Conservation (phyloP, 768 basidiomycete species). For the Russula sp. region DNA sequence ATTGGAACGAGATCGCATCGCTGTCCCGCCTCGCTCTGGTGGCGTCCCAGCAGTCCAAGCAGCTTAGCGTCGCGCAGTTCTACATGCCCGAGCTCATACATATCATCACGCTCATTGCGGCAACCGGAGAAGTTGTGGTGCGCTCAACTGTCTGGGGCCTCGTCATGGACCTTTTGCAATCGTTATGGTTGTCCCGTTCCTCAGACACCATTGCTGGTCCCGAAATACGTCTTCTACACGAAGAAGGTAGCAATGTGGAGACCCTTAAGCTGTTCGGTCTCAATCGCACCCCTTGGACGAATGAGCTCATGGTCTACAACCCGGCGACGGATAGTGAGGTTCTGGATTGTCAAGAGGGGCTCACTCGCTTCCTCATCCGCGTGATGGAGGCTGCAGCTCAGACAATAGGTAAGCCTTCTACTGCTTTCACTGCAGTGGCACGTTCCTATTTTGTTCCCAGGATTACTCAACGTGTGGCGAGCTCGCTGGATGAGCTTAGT, state of each 20-base stretch:
- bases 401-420: slow-evolving; percentile 51
- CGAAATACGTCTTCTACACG: slow-evolving; percentile 57
- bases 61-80: slow-evolving; percentile 61
- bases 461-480: slow-evolving; percentile 81
- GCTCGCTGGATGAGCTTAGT: slow-evolving; percentile 91
- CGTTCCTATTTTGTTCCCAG: slow-evolving; percentile 34
- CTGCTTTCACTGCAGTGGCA: slow-evolving; percentile 6
- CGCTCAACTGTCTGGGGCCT: slow-evolving; percentile 80
- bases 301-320: slow-evolving; percentile 61
- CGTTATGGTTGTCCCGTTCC: slow-evolving; percentile 53
- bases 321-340: slow-evolving; percentile 45
- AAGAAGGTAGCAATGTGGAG: slow-evolving; percentile 50
- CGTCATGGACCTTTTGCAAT: slow-evolving; percentile 76
- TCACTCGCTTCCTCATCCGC: slow-evolving; percentile 56
- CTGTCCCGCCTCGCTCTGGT: slow-evolving; percentile 70
- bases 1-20: slow-evolving; percentile 79
- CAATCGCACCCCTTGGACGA: slow-evolving; percentile 50
- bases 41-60: slow-evolving; percentile 60
- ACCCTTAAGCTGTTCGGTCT: slow-evolving; percentile 72
- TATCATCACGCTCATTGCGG: slow-evolving; percentile 70
- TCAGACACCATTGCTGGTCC: slow-evolving; percentile 52
- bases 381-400: slow-evolving; percentile 62
- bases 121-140: slow-evolving; percentile 64
- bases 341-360: slow-evolving; percentile 60
- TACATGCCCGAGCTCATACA: slow-evolving; percentile 83